Conservation (phyloP, 2,329 filamentous ascomycete genomes). For the Phaeosphaeriaceae sp. region DNA sequence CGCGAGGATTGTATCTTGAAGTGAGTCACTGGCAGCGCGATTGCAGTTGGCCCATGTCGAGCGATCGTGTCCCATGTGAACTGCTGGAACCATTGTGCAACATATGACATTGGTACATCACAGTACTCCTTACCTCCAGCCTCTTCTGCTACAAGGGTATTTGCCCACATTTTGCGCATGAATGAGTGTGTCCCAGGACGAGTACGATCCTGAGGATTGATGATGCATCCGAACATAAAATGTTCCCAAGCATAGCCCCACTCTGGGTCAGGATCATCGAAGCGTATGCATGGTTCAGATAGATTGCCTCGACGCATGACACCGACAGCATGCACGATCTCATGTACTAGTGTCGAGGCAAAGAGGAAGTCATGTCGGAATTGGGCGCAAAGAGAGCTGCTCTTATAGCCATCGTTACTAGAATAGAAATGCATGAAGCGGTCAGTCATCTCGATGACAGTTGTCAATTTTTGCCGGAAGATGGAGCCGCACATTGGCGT, state of each 20-base stretch:
- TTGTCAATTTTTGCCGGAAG: slow-evolving; percentile 21
- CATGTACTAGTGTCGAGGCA: slow-evolving; percentile 41
- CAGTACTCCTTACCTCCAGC: slow-evolving; percentile 39
- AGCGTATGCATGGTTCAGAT: slow-evolving; percentile 33
- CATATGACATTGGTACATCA: slow-evolving; percentile 42
- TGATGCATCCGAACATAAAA: slow-evolving; percentile 44
- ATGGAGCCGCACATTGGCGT: slow-evolving; percentile 14
- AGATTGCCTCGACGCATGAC: slow-evolving; percentile 39
- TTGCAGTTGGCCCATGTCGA: slow-evolving; percentile 26
- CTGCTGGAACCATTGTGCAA: slow-evolving; percentile 46
- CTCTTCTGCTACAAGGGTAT: slow-evolving; percentile 11
- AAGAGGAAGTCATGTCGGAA: slow-evolving; percentile 47
- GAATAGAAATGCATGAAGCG: slow-evolving; percentile 28
- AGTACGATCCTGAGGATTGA: slow-evolving; percentile 38
- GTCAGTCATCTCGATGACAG: slow-evolving; percentile 33
- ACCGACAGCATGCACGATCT: slow-evolving; percentile 45
- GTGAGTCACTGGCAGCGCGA: slow-evolving; percentile 26
- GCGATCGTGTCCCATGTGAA: slow-evolving; percentile 40
- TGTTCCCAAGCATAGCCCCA: slow-evolving; percentile 48
- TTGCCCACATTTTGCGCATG: slow-evolving; percentile 40
- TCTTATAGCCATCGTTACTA: slow-evolving; percentile 24
- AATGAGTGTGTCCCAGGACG: slow-evolving; percentile 27
- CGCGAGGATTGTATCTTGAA: slow-evolving; percentile 33
- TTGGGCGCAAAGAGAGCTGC: slow-evolving; percentile 32
- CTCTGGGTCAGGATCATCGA: slow-evolving; percentile 37